Evolutionary conservation across 2,329 filamentous ascomycete species (phyloP).

Genomic region (Orbilia blumenaviensis): DNA sequence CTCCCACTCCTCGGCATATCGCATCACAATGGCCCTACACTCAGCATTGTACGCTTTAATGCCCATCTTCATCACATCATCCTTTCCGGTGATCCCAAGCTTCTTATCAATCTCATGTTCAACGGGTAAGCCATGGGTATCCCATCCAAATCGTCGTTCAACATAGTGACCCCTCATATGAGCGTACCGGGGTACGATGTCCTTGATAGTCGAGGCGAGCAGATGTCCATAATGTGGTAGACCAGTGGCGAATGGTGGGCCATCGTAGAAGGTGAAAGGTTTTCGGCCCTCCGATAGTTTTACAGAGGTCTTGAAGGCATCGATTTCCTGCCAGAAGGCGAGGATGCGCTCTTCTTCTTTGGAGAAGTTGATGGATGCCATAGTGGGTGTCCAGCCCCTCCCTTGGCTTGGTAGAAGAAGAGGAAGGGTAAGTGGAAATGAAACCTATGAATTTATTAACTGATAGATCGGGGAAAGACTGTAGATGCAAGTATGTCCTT

Average conservation of each 20-base stretch:
- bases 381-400: slow-evolving; percentile 55
- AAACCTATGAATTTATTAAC: background rate
- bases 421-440: background rate
- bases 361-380: slow-evolving; percentile 89
- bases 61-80: slow-evolving; percentile 85
- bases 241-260: slow-evolving; percentile 78
- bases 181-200: slow-evolving; percentile 96
- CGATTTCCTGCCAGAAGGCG: slow-evolving; percentile 86
- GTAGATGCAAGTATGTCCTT: background rate
- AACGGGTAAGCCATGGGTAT: slow-evolving; percentile 91
- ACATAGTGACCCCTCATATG: slow-evolving; percentile 96
- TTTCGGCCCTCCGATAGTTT: slow-evolving; percentile 83
- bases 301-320: slow-evolving; percentile 75
- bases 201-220: slow-evolving; percentile 92
- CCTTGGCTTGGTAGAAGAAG: background rate
- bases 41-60: slow-evolving; percentile 90
- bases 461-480: background rate
- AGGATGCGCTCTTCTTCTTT: slow-evolving; percentile 88
- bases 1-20: slow-evolving; percentile 86
- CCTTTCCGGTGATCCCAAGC: slow-evolving; percentile 84
- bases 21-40: slow-evolving; percentile 92
- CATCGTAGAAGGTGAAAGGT: slow-evolving; percentile 95
- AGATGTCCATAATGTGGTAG: slow-evolving; percentile 78
- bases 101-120: slow-evolving; percentile 99
- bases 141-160: slow-evolving; percentile 92